These are phyloP conservation scores for Neurospora pannonica DNA, from an alignment of 495 filamentous ascomycete genomes.

Conservation along the genomic window DNA sequence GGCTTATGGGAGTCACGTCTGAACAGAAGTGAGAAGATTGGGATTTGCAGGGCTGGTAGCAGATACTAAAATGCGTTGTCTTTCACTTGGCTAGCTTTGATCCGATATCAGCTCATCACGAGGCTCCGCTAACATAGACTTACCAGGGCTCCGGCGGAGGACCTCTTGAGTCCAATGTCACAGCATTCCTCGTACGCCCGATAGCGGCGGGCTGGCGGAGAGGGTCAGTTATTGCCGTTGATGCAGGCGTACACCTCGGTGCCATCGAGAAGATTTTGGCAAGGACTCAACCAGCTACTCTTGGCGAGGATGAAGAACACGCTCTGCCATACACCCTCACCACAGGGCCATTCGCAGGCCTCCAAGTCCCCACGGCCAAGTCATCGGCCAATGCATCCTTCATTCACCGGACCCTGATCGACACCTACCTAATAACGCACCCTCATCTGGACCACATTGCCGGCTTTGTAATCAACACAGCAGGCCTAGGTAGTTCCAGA, in stretches of 20 bases:
- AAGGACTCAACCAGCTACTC: conserved; percentile 30
- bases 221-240: conserved; percentile 76
- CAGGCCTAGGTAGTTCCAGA: conserved; percentile 59
- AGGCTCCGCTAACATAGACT: conserved; percentile 13
- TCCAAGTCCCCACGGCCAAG: conserved; percentile 51
- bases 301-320: conserved; percentile 28
- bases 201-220: conserved; percentile 65
- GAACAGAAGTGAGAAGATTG: neutral
- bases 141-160: conserved; percentile 81
- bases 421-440: conserved; percentile 85
- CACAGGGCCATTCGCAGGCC: conserved; percentile 61
- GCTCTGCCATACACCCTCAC: conserved; percentile 28
- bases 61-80: neutral
- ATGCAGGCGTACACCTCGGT: conserved; percentile 83
- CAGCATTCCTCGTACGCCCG: conserved; percentile 80
- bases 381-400: conserved; percentile 70
- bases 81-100: neutral
- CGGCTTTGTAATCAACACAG: conserved; percentile 87
- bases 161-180: conserved; percentile 79
- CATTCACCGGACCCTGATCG: conserved; percentile 67
- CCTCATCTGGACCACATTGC: conserved; percentile 89
- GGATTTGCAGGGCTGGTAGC: neutral
- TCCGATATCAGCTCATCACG: neutral
- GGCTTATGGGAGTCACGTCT: neutral
- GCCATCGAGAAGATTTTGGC: conserved; percentile 68